phyloP scores from a whole-genome alignment of 1,284 basidiomycete species.

The Cutaneotrichosporon spelunceum region DNA sequence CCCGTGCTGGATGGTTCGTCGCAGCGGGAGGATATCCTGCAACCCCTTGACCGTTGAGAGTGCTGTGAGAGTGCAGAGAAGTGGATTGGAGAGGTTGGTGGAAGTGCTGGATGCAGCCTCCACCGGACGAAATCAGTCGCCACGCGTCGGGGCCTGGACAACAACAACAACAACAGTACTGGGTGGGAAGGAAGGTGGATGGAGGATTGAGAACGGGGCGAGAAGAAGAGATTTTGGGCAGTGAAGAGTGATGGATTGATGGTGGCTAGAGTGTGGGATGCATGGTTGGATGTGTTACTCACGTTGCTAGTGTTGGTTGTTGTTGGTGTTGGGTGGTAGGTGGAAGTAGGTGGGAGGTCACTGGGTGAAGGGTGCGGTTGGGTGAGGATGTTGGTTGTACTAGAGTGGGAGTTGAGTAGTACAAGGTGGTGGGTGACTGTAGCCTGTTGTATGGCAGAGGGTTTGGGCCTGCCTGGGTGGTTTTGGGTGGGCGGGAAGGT shows the following conservation, averaged over 20 bases:
- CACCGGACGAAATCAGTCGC: constrained; percentile 14
- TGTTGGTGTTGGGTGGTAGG: constrained; percentile 13
- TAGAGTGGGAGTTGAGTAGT: constrained; percentile 9
- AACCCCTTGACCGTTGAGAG: neutral
- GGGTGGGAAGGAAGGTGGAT: constrained; percentile 3
- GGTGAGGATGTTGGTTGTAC: constrained; percentile 5
- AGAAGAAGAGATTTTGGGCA: neutral
- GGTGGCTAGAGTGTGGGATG: neutral
- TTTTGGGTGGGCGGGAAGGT: neutral
- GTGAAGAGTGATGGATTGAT: neutral
- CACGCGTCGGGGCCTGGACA: constrained; percentile 4
- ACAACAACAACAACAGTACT: constrained; percentile 4
- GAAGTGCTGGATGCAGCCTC: constrained; percentile 10
- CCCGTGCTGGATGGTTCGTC: neutral
- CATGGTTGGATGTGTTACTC: constrained; percentile 6
- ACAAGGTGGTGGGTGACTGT: constrained; percentile 4
- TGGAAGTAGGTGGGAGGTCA: constrained; percentile 6
- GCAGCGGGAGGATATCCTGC: neutral
- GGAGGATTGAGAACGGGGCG: neutral
- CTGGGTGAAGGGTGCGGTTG: neutral
- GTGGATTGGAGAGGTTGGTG: neutral
- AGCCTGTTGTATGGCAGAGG: constrained; percentile 3
- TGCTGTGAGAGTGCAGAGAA: neutral
- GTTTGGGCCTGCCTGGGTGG: neutral
- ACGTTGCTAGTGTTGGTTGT: constrained; percentile 6